These are phyloP conservation scores for Withania somnifera DNA, from an alignment of 305 asterid genomes.

Conservation along the genomic window DNA sequence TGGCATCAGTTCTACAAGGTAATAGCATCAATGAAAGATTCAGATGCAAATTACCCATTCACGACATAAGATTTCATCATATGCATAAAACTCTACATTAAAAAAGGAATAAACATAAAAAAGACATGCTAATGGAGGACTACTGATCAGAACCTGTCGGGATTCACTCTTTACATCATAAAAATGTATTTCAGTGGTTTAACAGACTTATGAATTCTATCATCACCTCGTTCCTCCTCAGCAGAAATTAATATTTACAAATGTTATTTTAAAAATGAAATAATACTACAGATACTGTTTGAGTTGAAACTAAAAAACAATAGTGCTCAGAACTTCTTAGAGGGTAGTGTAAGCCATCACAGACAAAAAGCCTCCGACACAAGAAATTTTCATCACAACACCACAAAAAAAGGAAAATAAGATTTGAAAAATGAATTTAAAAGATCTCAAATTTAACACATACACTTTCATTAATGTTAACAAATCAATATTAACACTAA, in stretches of 20 bases:
- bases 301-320: not conserved
- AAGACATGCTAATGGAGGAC: not conserved
- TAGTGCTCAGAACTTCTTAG: slow-evolving; percentile 50
- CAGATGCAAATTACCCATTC: slow-evolving; percentile 62
- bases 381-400: slow-evolving; percentile 22
- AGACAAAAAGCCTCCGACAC: slow-evolving; percentile 33
- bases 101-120: not conserved
- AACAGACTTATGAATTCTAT: slow-evolving; percentile 36
- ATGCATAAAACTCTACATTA: not conserved
- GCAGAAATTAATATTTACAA: not conserved
- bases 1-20: slow-evolving; percentile 57
- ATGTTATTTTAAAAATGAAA: not conserved
- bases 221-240: slow-evolving; percentile 26
- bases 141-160: slow-evolving; percentile 52
- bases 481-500: too few relatives aligned
- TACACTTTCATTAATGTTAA: slow-evolving; percentile 1
- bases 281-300: not conserved
- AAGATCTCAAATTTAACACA: not conserved
- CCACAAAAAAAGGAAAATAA: too few relatives aligned
- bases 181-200: slow-evolving; percentile 32
- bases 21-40: slow-evolving; percentile 19
- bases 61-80: slow-evolving; percentile 21
- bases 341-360: slow-evolving; percentile 33
- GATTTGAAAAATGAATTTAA: too few relatives aligned
- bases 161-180: slow-evolving; percentile 42